Base-by-base conservation (phyloP, 2,329 filamentous ascomycete species). In the Trichoderma asperellum region DNA sequence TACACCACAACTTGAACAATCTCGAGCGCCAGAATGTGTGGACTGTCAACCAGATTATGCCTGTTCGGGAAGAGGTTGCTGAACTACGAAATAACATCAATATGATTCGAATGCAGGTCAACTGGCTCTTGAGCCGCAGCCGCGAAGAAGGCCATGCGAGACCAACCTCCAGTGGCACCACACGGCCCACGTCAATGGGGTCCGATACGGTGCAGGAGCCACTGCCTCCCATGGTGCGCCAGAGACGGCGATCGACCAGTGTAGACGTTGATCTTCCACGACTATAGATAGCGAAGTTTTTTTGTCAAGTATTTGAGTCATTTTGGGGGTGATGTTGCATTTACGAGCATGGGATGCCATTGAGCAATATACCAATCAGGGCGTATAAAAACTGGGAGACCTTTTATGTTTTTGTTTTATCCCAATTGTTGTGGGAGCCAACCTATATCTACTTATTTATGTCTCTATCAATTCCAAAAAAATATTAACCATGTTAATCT, bases 61-160 rank as follows among this genome's bases (percentile, higher is more conserved):
- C 85, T 8, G 84, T 90, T 70, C 87, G 88, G 68, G 87, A 90
- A 70, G 86, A 89, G 76, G 83, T 90, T n/a, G 83, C 85, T 4
- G 88, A 90, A 75, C 79, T 88, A 53, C 81, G 84, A 55, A 87
- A 84, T 77, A 87, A 84, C 72, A 80, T 87, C 70, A 86, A 86
- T 62, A 85, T 87, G 73, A 81, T 88, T 55, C 83, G 84, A 66
- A 88, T 88, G 86, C 86, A 88, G 72, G 84, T 88, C 56, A 84
- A 85, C 68, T 88, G 85, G 85, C 80, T 88, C 34, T 83, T 88
- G 76, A 86, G 85, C 70, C 81, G 83, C 71, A 83, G 83, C 70
- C 78, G 84, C 11, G 83, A 85, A 71, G 84, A 86, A 73, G 82
- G 79, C 0, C 79, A 81, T 24, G 76, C 80, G 43, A 74, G 80